Base-by-base conservation (phyloP, 257 asterid species). In the Solanum paucissectum region DNA sequence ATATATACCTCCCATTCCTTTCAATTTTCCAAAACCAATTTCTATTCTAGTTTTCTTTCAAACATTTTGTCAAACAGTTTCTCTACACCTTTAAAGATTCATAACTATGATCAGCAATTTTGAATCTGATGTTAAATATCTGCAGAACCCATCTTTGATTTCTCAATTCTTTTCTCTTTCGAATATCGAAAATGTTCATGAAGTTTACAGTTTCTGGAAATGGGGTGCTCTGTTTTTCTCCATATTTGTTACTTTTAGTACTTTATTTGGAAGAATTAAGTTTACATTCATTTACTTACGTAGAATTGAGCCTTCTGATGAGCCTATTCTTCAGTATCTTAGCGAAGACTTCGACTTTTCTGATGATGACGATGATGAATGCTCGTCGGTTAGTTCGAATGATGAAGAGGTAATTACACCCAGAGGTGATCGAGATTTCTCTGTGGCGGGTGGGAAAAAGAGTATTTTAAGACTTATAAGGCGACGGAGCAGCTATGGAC, bases 171-270 rank as follows among this genome's bases (percentile, higher is more conserved):
- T 90, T 52, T 52, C 96, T 10, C 73, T 91, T 87, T 86, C 94
- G 3, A 89, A 87, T 16, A 79, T 89, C 7, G 89, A 86, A 20
- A 90, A 89, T 0, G 73, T 90, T 25, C 87, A 89, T 20, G 92
- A 88, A 46, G 89, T 88, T 12, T 91, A 85, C 87, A 89, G 89
- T 60, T 92, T 95, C 84, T 97, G 98, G 98, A 96, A 95, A 90
- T 97, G 98, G 98, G 97, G 98, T 9, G 99, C 99, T 18, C 49
- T 97, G 14, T 86, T 96, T 89, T 89, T 97, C 4, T 98, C 98
- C 0, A 75, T 97, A 32, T 84, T 92, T 4, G 98, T 98, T 0
- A 91, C 98, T 21, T 94, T 95, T 84, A 90, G 95, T 90, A 88
- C 98, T 88, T 34, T 95, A 87, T 69, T 95, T 71, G 93, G 62